Conservation (phyloP, 495 filamentous ascomycete species). For the Penicillium salamii region DNA sequence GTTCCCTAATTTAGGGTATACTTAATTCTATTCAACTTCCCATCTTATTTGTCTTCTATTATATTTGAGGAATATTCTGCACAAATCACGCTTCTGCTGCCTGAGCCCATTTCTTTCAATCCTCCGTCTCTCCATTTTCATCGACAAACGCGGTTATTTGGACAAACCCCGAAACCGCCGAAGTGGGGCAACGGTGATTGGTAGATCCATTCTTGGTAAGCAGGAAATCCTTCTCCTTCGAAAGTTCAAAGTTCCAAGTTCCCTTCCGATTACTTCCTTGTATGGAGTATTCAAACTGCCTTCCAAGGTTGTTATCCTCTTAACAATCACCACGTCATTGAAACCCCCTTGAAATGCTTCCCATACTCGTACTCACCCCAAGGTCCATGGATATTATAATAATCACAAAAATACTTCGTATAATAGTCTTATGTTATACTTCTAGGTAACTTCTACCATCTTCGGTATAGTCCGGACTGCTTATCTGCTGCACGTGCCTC, state of each 20-base stretch:
- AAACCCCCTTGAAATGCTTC: no score
- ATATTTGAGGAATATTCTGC: neutral
- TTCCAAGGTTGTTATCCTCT: no score
- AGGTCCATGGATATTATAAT: no score
- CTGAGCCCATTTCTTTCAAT: no score
- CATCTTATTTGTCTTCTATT: neutral
- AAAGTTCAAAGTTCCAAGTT: no score
- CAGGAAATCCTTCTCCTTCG: neutral
- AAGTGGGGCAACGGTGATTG: neutral
- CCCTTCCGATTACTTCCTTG: no score
- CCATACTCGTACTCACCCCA: no score
- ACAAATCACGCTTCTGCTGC: constrained; percentile 1
- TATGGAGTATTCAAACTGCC: no score
- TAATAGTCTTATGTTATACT: no score
- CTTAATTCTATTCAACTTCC: neutral
- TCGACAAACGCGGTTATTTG: neutral
- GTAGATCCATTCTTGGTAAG: neutral
- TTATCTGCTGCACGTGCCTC: neutral
- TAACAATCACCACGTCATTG: no score
- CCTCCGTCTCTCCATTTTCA: no score
- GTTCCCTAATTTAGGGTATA: neutral
- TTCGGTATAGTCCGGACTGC: neutral
- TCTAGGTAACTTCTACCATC: neutral
- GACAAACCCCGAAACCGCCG: neutral
- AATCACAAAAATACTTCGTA: no score